Percentiles rank a stretch among this genome's conserved stretches.
Evolutionary conservation across 495 filamentous ascomycete genomes (phyloP).

Genomic region (Podospora bellae-mahoneyi): DNA sequence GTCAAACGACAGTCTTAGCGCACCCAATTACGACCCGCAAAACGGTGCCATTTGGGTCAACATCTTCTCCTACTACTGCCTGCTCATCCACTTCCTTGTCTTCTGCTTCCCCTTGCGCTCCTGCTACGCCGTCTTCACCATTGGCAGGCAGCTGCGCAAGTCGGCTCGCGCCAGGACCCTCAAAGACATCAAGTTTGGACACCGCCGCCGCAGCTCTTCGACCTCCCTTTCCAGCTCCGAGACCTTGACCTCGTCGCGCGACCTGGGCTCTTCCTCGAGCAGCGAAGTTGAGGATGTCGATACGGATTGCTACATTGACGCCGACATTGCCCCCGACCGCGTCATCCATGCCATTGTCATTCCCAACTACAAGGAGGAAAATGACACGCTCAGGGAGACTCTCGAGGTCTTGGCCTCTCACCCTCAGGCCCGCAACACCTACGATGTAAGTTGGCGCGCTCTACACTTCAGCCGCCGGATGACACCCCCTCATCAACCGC

Average conservation of each 20-base stretch:
- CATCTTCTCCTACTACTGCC: conserved; percentile 50
- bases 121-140: conserved; percentile 50
- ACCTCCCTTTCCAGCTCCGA: conserved; percentile 51
- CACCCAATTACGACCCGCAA: conserved; percentile 34
- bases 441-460: conserved; percentile 53
- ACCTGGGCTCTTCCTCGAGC: conserved; percentile 43
- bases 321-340: conserved; percentile 37
- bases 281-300: conserved; percentile 49
- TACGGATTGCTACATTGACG: conserved; percentile 38
- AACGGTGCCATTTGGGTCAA: conserved; percentile 39
- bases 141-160: conserved; percentile 41
- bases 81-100: conserved; percentile 52
- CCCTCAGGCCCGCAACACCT: conserved; percentile 56
- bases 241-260: conserved; percentile 47
- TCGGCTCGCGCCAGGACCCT: conserved; percentile 38
- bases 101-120: conserved; percentile 53
- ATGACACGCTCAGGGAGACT: conserved; percentile 61
- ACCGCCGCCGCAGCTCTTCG: conserved; percentile 48
- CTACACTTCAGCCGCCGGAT: conserved; percentile 4
- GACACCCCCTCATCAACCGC: not conserved
- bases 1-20: conserved; percentile 42
- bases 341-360: conserved; percentile 63
- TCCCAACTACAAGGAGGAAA: conserved; percentile 67
- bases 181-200: conserved; percentile 42
- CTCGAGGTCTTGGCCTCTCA: conserved; percentile 63